Evolutionary conservation across 495 filamentous ascomycete species (phyloP), one percentile per base, ranked within the genome.

Genomic region (Aspergillus sparsus): DNA sequence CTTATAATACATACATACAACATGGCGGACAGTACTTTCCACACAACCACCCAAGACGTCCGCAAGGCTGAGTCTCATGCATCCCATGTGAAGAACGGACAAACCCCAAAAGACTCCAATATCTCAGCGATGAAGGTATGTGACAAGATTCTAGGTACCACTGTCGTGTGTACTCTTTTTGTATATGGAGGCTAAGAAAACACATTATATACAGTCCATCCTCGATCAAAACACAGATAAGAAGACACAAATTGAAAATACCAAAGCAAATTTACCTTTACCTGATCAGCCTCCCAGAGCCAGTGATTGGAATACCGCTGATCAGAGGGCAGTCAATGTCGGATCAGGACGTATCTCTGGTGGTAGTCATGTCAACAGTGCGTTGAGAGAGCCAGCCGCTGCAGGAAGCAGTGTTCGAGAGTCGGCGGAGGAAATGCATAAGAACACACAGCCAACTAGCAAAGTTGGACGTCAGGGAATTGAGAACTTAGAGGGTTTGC

Each of bases 251-350:
- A 87, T 92, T 63, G 85, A 86, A 16, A 71, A 88, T 66, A 77
- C 74, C 67, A 77, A 85, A 72, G 71, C 85, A 66, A 90, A 91
- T 74, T 84, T 95, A 18, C 89, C 89, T 34, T 81, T 93, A 47
- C 91, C 91, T 11, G 88, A 93, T 2, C 75, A 92, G 39, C 89
- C 90, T 5, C 90, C 90, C 0, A 73, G 76, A 12, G 72, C 84
- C 16, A 88, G 88, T n/a, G 90, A 90, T 74, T 92, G 84, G 84
- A 85, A 91, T 68, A 88, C 87, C 7, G 76, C 80, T 53, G 89
- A 93, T 58, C 77, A 78, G 45, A 77, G 84, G 57, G 88, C 76
- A 21, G 84, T 89, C 66, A 87, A 88, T 65, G 85, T 90, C 44
- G 84, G 86, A 52, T 84, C 83, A 34, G 88, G 88, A 21, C 73